A percentile compares a stretch with the other conserved stretches of the same genome.
Evolutionary conservation across 495 filamentous ascomycete species (phyloP).

Genomic region (Aspergillus nanangensis): DNA sequence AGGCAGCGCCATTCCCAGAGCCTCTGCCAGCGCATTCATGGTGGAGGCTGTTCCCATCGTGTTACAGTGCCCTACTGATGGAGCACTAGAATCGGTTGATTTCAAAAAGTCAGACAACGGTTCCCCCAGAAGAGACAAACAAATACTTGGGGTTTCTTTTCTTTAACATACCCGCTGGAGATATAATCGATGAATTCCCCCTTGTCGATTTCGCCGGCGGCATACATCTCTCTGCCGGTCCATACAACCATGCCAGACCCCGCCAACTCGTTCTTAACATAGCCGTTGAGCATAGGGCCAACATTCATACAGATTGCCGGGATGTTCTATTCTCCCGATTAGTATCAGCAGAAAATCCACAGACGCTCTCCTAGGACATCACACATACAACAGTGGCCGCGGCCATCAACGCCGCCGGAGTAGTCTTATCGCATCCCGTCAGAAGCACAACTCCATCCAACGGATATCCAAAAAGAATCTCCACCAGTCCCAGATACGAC

Average conservation of each 20-base stretch:
- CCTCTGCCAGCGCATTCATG: slow-evolving; percentile 54
- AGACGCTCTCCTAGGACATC: background rate
- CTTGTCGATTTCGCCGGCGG: slow-evolving; percentile 46
- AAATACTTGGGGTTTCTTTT: background rate
- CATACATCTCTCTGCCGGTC: slow-evolving; percentile 49
- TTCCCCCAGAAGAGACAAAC: background rate
- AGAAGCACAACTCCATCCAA: slow-evolving; percentile 52
- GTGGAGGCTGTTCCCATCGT: slow-evolving; percentile 57
- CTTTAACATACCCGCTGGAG: slow-evolving; percentile 34
- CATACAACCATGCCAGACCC: slow-evolving; percentile 48
- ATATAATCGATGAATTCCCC: slow-evolving; percentile 47
- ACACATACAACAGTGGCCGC: slow-evolving; percentile 47
- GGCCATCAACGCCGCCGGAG: slow-evolving; percentile 53
- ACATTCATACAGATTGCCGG: slow-evolving; percentile 53
- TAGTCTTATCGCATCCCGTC: slow-evolving; percentile 57
- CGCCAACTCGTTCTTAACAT: slow-evolving; percentile 35
- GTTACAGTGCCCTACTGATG: slow-evolving; percentile 52
- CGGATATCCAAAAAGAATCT: slow-evolving; percentile 48
- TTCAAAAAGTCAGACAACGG: background rate
- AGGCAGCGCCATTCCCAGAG: slow-evolving; percentile 53
- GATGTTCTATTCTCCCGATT: slow-evolving; percentile 34
- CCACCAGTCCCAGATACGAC: slow-evolving; percentile 48
- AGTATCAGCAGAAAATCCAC: slow-evolving; percentile 1
- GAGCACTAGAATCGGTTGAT: slow-evolving; percentile 29
- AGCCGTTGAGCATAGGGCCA: slow-evolving; percentile 53